These are phyloP conservation scores for Xylaria bambusicola DNA, from an alignment of 495 filamentous ascomycete species.

Conservation along the genomic window DNA sequence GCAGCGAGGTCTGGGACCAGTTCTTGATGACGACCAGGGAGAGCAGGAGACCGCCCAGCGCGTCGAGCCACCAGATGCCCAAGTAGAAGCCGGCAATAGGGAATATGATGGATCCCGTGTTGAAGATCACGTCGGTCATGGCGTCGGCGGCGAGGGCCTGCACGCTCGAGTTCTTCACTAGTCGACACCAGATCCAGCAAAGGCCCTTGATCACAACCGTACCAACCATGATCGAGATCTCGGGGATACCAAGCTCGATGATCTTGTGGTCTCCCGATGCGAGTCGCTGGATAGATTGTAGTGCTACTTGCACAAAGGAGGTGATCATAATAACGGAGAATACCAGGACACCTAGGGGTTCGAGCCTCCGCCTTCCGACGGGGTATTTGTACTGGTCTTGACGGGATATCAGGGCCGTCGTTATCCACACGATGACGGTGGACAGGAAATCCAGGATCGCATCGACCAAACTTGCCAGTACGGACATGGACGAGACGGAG, in stretches of 20 bases:
- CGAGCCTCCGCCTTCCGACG: conserved; percentile 70
- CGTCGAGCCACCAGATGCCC: conserved; percentile 82
- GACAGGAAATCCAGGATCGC: conserved; percentile 84
- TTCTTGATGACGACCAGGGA: conserved; percentile 82
- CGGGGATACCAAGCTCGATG: conserved; percentile 69
- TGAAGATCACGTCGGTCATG: conserved; percentile 75
- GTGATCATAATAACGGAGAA: conserved; percentile 86
- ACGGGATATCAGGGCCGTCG: conserved; percentile 70
- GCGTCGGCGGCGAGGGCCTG: conserved; percentile 65
- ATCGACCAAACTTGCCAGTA: conserved; percentile 87
- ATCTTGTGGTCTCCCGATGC: conserved; percentile 63
- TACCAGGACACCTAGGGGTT: conserved; percentile 76
- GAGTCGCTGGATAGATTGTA: conserved; percentile 72
- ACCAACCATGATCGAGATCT: conserved; percentile 76
- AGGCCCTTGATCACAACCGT: conserved; percentile 80
- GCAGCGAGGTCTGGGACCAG: conserved; percentile 73
- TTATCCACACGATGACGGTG: conserved; percentile 84
- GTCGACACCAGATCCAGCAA: conserved; percentile 90
- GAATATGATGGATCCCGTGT: conserved; percentile 84
- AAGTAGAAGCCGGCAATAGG: conserved; percentile 79
- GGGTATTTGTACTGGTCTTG: conserved; percentile 83
- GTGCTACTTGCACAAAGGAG: conserved; percentile 80
- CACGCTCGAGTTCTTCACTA: conserved; percentile 85
- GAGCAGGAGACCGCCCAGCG: conserved; percentile 78
- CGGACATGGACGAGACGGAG: conserved; percentile 80